Percentiles rank a stretch among this genome's conserved stretches.
Evolutionary conservation across 805 yeast genomes (phyloP).

Genomic region (Metschnikowia reukaufii): DNA sequence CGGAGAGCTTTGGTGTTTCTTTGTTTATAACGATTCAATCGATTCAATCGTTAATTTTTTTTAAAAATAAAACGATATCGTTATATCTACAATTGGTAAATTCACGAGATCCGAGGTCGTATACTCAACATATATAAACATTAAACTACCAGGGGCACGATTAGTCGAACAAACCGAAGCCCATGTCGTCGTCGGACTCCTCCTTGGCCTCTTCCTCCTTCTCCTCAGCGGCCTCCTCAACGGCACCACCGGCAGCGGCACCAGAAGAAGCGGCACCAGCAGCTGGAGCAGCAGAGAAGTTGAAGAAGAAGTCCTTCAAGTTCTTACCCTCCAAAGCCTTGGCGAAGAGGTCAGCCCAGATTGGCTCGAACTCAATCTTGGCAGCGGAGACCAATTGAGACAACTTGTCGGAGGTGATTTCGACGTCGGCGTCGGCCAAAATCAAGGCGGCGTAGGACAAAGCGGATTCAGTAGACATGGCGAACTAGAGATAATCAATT

Average conservation of each 20-base stretch:
- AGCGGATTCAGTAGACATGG: constrained; percentile 49
- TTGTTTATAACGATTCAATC: too few relatives aligned
- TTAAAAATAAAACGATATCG: not conserved
- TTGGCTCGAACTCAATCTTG: constrained; percentile 45
- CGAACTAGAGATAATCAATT: constrained; percentile 50
- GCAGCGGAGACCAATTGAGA: constrained; percentile 41
- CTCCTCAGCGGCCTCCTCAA: constrained; percentile 68
- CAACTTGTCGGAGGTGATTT: constrained; percentile 47
- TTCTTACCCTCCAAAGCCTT: constrained; percentile 48
- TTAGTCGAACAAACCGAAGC: constrained; percentile 98
- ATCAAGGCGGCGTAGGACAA: constrained; percentile 52
- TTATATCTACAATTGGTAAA: not conserved
- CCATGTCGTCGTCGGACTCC: constrained; percentile 75
- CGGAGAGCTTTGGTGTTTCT: too few relatives aligned
- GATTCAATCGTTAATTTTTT: too few relatives aligned
- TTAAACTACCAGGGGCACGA: constrained; percentile 29
- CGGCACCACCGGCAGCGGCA: constrained; percentile 73
- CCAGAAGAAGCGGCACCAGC: constrained; percentile 82
- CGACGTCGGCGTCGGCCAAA: constrained; percentile 49
- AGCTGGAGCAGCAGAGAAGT: constrained; percentile 48
- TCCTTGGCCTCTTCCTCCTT: constrained; percentile 66
- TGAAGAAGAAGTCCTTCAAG: constrained; percentile 51
- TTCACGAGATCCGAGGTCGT: constrained; percentile 2
- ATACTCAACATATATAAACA: constrained; percentile 11
- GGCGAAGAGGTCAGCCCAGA: constrained; percentile 50